A percentile compares a stretch with the other conserved stretches of the same genome.
Conservation (phyloP, 1,284 basidiomycete genomes). For the Mycosarcoma maydis region DNA sequence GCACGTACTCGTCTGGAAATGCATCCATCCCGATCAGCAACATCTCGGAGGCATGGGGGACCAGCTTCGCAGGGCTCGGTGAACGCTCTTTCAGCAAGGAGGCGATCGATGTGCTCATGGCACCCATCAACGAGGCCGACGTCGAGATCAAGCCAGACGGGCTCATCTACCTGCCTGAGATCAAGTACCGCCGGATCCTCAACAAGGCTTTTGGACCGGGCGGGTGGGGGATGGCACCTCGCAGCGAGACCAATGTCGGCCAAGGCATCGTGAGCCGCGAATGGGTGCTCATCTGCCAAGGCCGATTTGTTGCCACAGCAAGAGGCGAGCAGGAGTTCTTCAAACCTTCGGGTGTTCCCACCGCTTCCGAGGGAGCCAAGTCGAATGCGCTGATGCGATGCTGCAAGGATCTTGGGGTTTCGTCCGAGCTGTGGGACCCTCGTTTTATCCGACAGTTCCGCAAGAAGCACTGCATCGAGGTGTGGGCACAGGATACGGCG, state of each 20-base stretch:
- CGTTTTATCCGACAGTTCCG: constrained; percentile 95
- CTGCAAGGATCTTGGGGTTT: constrained; percentile 95
- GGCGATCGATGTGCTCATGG: constrained; percentile 77
- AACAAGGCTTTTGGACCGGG: constrained; percentile 96
- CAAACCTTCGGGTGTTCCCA: constrained; percentile 87
- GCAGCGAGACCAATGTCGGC: constrained; percentile 80
- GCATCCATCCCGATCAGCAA: constrained; percentile 20
- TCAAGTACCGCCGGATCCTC: constrained; percentile 93
- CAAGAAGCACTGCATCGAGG: constrained; percentile 81
- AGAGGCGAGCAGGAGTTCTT: constrained; percentile 98
- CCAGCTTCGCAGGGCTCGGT: constrained; percentile 84
- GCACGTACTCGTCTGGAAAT: neutral
- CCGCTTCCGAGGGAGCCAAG: constrained; percentile 93
- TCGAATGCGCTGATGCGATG: constrained; percentile 97
- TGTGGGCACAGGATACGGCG: constrained; percentile 75
- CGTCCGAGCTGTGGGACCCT: constrained; percentile 97
- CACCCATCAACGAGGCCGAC: constrained; percentile 79
- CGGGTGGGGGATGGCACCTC: constrained; percentile 94
- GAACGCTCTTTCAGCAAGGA: constrained; percentile 81
- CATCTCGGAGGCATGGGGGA: constrained; percentile 77
- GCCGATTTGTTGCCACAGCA: constrained; percentile 87
- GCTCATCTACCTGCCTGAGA: constrained; percentile 93
- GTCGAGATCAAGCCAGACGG: constrained; percentile 97
- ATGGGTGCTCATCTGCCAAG: constrained; percentile 92
- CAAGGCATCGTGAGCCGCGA: constrained; percentile 89